Conservation (phyloP, 768 basidiomycete species). For the Phaeotremella skinneri region DNA sequence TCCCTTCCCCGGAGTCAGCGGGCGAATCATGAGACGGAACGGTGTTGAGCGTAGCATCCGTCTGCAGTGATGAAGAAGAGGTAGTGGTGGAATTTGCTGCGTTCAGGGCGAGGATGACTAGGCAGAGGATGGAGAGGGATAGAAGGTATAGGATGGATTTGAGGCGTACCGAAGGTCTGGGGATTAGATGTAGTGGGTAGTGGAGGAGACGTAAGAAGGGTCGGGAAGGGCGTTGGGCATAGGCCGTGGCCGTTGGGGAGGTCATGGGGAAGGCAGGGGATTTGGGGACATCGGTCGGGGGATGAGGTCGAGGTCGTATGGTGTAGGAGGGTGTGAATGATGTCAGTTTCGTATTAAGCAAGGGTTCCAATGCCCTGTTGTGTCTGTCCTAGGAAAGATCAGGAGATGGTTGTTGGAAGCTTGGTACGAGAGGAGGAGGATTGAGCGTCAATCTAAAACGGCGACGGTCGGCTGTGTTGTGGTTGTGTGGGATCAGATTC, state of each 20-base stretch:
- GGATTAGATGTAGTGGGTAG: conserved; percentile 15
- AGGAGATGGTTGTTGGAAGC: too few species aligned
- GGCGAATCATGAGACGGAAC: conserved; percentile 27
- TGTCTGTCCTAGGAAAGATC: too few species aligned
- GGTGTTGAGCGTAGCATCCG: conserved; percentile 19
- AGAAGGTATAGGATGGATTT: conserved; percentile 37
- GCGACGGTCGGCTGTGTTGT: too few species aligned
- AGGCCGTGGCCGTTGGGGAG: conserved; percentile 6
- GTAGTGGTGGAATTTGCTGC: conserved; percentile 19
- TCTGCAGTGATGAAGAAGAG: not conserved
- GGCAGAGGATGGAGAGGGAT: conserved; percentile 29
- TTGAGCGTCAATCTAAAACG: too few species aligned
- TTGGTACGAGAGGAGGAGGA: too few species aligned
- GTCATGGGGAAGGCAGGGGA: conserved; percentile 1
- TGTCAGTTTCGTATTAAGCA: too few species aligned
- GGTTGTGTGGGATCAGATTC: too few species aligned
- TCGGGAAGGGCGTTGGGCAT: conserved; percentile 16
- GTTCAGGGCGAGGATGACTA: conserved; percentile 42
- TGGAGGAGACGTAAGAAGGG: conserved; percentile 2
- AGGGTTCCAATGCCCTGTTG: too few species aligned
- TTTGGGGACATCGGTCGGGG: not conserved
- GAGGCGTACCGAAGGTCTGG: conserved; percentile 37
- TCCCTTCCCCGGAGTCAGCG: conserved; percentile 41
- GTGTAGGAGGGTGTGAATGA: not conserved
- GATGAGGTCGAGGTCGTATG: not conserved